phyloP scores from a whole-genome alignment of 1,284 basidiomycete species.

The Papiliotrema fonsecae region DNA sequence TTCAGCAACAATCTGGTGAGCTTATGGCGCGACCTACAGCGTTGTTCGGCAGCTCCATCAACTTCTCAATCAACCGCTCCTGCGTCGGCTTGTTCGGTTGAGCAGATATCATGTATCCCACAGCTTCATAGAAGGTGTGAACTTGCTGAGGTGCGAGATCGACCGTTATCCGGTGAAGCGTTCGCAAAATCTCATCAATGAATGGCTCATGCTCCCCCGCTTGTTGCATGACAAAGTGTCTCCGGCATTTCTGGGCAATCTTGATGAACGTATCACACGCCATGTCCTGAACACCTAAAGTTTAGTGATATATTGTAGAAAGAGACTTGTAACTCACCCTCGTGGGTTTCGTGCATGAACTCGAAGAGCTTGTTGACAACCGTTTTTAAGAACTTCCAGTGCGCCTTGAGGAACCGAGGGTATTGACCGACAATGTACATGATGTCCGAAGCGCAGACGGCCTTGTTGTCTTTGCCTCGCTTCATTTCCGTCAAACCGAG shows the following conservation, averaged over 20 bases:
- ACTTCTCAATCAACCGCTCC: slow-evolving; percentile 86
- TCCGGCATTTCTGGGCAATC: slow-evolving; percentile 96
- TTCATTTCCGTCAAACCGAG: slow-evolving; percentile 97
- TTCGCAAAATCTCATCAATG: slow-evolving; percentile 93
- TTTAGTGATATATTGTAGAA: slow-evolving; percentile 1
- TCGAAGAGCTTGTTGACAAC: slow-evolving; percentile 99
- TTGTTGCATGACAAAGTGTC: slow-evolving; percentile 99
- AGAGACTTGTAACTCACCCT: slow-evolving; percentile 57
- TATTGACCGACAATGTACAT: slow-evolving; percentile 99
- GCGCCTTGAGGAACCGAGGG: slow-evolving; percentile 97
- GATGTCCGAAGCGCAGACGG: slow-evolving; percentile 98
- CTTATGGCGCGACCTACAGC: slow-evolving; percentile 58
- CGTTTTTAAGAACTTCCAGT: slow-evolving; percentile 99
- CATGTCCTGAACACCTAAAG: slow-evolving; percentile 97
- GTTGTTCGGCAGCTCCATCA: slow-evolving; percentile 97
- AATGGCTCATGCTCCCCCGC: slow-evolving; percentile 96
- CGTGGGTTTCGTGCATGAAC: slow-evolving; percentile 99
- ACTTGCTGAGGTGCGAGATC: slow-evolving; percentile 91
- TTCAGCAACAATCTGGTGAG: slow-evolving; percentile 1
- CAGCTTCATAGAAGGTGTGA: slow-evolving; percentile 95
- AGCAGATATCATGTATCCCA: slow-evolving; percentile 98
- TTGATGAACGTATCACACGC: slow-evolving; percentile 99
- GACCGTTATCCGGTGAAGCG: slow-evolving; percentile 88
- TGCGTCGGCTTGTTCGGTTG: slow-evolving; percentile 97
- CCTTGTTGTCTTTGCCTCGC: slow-evolving; percentile 99